These are phyloP conservation scores for Bjerkandera adusta DNA, from an alignment of 1,284 basidiomycete genomes.

Conservation along the genomic window DNA sequence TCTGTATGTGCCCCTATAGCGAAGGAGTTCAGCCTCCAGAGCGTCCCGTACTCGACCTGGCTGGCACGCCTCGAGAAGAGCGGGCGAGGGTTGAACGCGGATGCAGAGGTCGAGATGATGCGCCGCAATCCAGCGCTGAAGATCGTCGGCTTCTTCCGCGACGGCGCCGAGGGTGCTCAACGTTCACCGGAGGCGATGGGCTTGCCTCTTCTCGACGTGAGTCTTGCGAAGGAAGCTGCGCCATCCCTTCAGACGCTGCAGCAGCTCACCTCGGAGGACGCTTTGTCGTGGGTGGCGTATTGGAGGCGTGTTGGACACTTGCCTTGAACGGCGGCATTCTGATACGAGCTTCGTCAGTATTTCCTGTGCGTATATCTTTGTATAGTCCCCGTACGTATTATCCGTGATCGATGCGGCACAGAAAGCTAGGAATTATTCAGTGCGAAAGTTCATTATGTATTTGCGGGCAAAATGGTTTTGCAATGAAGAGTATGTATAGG, in stretches of 20 bases:
- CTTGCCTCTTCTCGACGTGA: conserved; percentile 1
- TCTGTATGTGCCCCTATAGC: conserved; percentile 19
- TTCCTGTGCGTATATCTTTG: too few relatives aligned
- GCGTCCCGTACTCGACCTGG: conserved; percentile 31
- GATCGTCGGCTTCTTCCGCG: conserved; percentile 29
- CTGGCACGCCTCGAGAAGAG: conserved; percentile 24
- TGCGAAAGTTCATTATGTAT: too few relatives aligned
- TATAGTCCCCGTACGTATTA: too few relatives aligned
- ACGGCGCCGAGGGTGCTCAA: not conserved
- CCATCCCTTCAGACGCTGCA: conserved; percentile 4
- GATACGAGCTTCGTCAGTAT: too few relatives aligned
- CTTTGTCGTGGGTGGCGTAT: conserved; percentile 11
- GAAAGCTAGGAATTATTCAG: too few relatives aligned
- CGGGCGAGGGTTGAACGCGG: conserved; percentile 3
- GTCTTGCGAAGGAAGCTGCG: conserved; percentile 1
- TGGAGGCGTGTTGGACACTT: too few relatives aligned
- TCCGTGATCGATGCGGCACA: too few relatives aligned
- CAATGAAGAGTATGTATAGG: too few relatives aligned
- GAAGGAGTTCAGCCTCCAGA: conserved; percentile 20
- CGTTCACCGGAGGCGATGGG: conserved; percentile 11
- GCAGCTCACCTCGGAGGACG: conserved; percentile 9
- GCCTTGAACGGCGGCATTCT: too few relatives aligned
- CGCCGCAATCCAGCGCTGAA: conserved; percentile 30
- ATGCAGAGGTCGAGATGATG: conserved; percentile 20
- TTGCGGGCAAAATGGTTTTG: too few relatives aligned